Conservation (phyloP, 2,329 filamentous ascomycete species). For the Aspergillus pseudotamarii region DNA sequence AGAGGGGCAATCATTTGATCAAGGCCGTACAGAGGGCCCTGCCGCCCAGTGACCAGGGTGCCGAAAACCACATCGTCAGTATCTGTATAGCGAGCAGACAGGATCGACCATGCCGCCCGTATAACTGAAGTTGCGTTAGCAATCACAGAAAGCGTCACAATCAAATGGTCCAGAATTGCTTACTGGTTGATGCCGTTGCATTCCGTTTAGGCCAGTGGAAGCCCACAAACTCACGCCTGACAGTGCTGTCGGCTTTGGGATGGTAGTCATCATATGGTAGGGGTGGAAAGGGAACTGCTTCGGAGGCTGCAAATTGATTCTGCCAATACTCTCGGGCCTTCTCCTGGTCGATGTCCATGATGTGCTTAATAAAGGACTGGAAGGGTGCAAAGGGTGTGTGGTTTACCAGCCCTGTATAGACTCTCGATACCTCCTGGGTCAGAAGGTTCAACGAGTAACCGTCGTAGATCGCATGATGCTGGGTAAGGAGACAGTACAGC, state of each 20-base stretch:
- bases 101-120: constrained; percentile 6
- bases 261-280: background rate
- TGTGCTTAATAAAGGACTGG: background rate
- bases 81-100: constrained; percentile 16
- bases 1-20: constrained; percentile 35
- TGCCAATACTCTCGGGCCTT: background rate
- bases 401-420: background rate
- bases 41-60: constrained; percentile 43
- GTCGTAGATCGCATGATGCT: constrained; percentile 45
- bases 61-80: constrained; percentile 46
- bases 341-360: background rate
- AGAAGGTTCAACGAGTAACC: constrained; percentile 28
- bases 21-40: constrained; percentile 39
- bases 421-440: background rate
- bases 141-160: background rate
- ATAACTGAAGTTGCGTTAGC: background rate
- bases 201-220: background rate
- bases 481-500: background rate
- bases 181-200: background rate
- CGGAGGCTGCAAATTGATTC: background rate
- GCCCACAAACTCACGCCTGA: background rate
- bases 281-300: background rate
- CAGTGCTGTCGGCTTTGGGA: constrained; percentile 6
- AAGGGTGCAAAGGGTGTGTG: background rate
- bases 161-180: background rate